Conservation (phyloP, 768 basidiomycete species). For the Rubroboletus pulcherrimus region DNA sequence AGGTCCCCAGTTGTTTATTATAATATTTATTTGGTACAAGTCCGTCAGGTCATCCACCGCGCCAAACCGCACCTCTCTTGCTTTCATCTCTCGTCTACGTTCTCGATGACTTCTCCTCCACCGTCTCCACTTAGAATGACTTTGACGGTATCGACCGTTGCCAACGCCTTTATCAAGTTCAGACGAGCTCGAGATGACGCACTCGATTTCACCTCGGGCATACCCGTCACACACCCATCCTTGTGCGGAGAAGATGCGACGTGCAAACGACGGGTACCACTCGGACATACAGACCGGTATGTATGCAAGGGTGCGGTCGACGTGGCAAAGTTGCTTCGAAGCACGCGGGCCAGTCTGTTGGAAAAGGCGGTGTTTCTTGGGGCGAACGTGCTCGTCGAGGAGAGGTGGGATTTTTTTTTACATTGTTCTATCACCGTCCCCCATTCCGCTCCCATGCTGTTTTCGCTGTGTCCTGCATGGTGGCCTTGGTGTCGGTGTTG, state of each 20-base stretch:
- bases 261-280: slow-evolving; percentile 26
- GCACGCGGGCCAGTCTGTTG: slow-evolving; percentile 48
- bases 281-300: slow-evolving; percentile 43
- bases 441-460: too few relatives aligned
- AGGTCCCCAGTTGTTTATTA: background rate
- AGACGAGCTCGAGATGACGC: slow-evolving; percentile 37
- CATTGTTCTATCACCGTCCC: too few relatives aligned
- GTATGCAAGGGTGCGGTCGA: slow-evolving; percentile 64
- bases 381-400: slow-evolving; percentile 62
- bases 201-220: slow-evolving; percentile 37
- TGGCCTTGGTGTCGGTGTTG: background rate
- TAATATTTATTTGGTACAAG: slow-evolving; percentile 1
- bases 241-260: slow-evolving; percentile 30
- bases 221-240: slow-evolving; percentile 35
- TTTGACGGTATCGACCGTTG: slow-evolving; percentile 36
- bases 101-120: slow-evolving; percentile 20
- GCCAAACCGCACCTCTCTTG: background rate
- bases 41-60: background rate
- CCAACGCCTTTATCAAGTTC: slow-evolving; percentile 53
- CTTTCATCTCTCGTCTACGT: background rate
- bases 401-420: slow-evolving; percentile 42
- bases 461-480: too few relatives aligned
- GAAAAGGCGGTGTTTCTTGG: slow-evolving; percentile 47
- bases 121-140: slow-evolving; percentile 22
- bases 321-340: slow-evolving; percentile 51